Conservation (phyloP, 305 asterid species). For the Plantago coronopus region DNA sequence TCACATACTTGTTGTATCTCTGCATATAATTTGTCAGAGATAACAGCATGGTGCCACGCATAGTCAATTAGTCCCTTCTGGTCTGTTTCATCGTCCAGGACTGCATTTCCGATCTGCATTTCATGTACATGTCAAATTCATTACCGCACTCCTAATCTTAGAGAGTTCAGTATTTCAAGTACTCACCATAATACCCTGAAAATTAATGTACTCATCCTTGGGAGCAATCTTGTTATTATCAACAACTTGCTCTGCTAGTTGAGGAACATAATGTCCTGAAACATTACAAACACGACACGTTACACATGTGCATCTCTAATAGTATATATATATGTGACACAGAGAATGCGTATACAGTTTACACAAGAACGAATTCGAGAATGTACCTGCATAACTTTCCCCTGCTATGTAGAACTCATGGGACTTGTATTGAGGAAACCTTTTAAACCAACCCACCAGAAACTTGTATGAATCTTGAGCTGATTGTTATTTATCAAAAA, state of each 20-base stretch:
- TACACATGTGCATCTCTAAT: too few species aligned
- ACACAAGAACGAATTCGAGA: background rate
- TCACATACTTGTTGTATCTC: slow-evolving; percentile 45
- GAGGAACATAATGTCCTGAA: slow-evolving; percentile 92
- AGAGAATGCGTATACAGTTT: background rate
- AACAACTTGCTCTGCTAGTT: slow-evolving; percentile 59
- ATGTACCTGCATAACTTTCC: slow-evolving; percentile 77
- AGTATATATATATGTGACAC: too few species aligned
- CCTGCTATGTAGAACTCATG: slow-evolving; percentile 79
- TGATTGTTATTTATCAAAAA: slow-evolving; percentile 25
- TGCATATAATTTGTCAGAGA: slow-evolving; percentile 48
- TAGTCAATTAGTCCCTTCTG: slow-evolving; percentile 70
- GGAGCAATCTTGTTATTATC: slow-evolving; percentile 45
- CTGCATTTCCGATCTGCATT: slow-evolving; percentile 77
- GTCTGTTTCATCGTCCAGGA: slow-evolving; percentile 65
- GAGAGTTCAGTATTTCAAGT: background rate
- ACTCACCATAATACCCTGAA: slow-evolving; percentile 75
- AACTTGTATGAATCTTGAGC: slow-evolving; percentile 73
- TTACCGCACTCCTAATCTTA: too few species aligned
- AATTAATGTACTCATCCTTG: slow-evolving; percentile 38
- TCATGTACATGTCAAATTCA: background rate
- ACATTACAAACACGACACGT: background rate
- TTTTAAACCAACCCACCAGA: slow-evolving; percentile 65
- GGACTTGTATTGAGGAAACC: slow-evolving; percentile 80
- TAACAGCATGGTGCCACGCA: slow-evolving; percentile 88